Evolutionary conservation across 108 stramenopile genomes (phyloP).

Genomic region (Chaetoceros muelleri): DNA sequence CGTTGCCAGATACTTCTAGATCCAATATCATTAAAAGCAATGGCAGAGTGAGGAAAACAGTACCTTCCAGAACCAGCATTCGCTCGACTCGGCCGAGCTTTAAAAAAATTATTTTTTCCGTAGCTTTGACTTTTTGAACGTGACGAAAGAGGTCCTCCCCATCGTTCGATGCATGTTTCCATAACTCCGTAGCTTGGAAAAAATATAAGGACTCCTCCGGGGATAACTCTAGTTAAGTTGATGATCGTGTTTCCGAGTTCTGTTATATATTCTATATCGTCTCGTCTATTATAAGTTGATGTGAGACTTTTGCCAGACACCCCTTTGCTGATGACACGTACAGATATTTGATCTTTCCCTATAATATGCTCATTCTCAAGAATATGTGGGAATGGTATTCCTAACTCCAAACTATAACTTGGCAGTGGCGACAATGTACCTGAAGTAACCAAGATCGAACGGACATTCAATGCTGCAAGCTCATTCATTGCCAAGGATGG

Average conservation of each 20-base stretch:
- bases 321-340: slow-evolving; percentile 78
- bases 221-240: slow-evolving; percentile 61
- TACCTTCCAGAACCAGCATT: slow-evolving; percentile 19
- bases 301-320: slow-evolving; percentile 64
- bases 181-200: slow-evolving; percentile 93
- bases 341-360: slow-evolving; percentile 71
- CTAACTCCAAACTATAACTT: slow-evolving; percentile 85
- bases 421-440: slow-evolving; percentile 94
- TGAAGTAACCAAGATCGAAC: slow-evolving; percentile 86
- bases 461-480: slow-evolving; percentile 59
- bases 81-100: slow-evolving; percentile 25
- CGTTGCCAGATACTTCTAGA: slow-evolving; percentile 58
- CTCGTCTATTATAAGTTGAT: slow-evolving; percentile 75
- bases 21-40: slow-evolving; percentile 4
- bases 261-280: slow-evolving; percentile 75
- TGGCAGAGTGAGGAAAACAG: slow-evolving; percentile 29
- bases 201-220: slow-evolving; percentile 93
- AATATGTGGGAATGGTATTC: slow-evolving; percentile 75
- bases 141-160: slow-evolving; percentile 58
- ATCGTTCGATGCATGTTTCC: slow-evolving; percentile 59
- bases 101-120: slow-evolving; percentile 31
- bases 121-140: slow-evolving; percentile 6
- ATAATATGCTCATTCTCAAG: slow-evolving; percentile 95
- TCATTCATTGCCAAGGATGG: slow-evolving; percentile 92
- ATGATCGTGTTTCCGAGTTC: slow-evolving; percentile 90